phyloP scores from a whole-genome alignment of 129 eudicot genomes.

The Heracleum sosnowskyi region DNA sequence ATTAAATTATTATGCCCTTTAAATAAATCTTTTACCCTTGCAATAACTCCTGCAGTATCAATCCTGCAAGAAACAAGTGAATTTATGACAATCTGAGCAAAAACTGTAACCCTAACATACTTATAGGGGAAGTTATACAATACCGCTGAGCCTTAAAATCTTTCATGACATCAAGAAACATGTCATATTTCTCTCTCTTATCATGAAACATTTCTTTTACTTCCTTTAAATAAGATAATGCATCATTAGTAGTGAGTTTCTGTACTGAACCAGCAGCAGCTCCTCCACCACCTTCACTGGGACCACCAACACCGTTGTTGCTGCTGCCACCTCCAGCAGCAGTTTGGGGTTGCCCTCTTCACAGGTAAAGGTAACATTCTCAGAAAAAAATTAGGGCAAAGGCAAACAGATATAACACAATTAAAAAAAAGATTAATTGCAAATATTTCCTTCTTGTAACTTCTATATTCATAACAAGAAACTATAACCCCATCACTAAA shows the following conservation, averaged over 20 bases:
- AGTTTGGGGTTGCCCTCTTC: slow-evolving; percentile 72
- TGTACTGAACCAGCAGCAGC: slow-evolving; percentile 42
- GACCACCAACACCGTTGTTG: slow-evolving; percentile 13
- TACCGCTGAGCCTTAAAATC: slow-evolving; percentile 94
- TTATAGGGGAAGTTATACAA: not conserved
- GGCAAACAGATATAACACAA: not conserved
- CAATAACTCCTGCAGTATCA: slow-evolving; percentile 76
- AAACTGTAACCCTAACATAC: not conserved
- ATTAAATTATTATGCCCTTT: slow-evolving; percentile 77
- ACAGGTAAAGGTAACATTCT: slow-evolving; percentile 2
- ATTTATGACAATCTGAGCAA: not conserved
- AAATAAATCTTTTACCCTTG: slow-evolving; percentile 68
- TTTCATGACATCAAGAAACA: slow-evolving; percentile 82
- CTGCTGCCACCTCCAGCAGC: slow-evolving; percentile 29
- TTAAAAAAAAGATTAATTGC: not conserved
- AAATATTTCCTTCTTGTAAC: not conserved
- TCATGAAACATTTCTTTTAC: slow-evolving; percentile 88
- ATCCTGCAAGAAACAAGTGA: slow-evolving; percentile 36
- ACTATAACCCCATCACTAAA: not conserved
- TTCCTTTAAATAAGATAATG: slow-evolving; percentile 73
- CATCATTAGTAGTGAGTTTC: slow-evolving; percentile 79
- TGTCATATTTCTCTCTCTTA: slow-evolving; percentile 76
- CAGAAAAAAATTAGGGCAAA: not conserved
- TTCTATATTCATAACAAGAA: not conserved
- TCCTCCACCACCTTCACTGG: slow-evolving; percentile 10